These are phyloP conservation scores for Fusarium tricinctum DNA, from an alignment of 2,329 filamentous ascomycete species.

Conservation along the genomic window DNA sequence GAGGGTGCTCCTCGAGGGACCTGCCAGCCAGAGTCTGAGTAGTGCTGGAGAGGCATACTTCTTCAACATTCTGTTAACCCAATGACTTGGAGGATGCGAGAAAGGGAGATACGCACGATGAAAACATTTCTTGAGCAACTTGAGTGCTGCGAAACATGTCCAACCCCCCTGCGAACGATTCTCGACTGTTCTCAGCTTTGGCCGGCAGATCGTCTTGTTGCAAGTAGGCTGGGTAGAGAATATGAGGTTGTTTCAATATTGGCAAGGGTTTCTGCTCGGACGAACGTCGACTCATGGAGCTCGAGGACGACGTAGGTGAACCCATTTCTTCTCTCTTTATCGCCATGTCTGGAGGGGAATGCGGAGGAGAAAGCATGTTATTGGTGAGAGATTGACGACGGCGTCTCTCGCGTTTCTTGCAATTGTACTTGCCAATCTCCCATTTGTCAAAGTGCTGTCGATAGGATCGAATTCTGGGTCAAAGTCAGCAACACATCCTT, in stretches of 20 bases:
- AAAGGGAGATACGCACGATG: conserved; percentile 29
- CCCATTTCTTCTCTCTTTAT: conserved; percentile 6
- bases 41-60: conserved; percentile 14
- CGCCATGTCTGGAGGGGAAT: conserved; percentile 19
- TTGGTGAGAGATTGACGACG: conserved; percentile 30
- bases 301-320: conserved; percentile 31
- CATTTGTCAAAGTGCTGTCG: conserved; percentile 63
- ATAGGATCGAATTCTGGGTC: conserved; percentile 59
- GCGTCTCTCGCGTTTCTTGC: conserved; percentile 51
- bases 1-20: conserved; percentile 18
- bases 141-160: conserved; percentile 17
- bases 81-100: background rate
- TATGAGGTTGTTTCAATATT: conserved; percentile 13
- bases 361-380: conserved; percentile 35
- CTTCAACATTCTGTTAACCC: conserved; percentile 25
- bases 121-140: conserved; percentile 21
- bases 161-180: conserved; percentile 15
- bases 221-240: conserved; percentile 16
- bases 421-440: conserved; percentile 64
- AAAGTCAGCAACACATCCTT: conserved; percentile 12
- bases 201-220: conserved; percentile 10
- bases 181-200: conserved; percentile 20
- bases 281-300: conserved; percentile 28
- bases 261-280: conserved; percentile 42
- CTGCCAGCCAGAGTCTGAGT: conserved; percentile 31